phyloP scores from a whole-genome alignment of 345 rosid species.

The Zanthoxylum bungeanum region DNA sequence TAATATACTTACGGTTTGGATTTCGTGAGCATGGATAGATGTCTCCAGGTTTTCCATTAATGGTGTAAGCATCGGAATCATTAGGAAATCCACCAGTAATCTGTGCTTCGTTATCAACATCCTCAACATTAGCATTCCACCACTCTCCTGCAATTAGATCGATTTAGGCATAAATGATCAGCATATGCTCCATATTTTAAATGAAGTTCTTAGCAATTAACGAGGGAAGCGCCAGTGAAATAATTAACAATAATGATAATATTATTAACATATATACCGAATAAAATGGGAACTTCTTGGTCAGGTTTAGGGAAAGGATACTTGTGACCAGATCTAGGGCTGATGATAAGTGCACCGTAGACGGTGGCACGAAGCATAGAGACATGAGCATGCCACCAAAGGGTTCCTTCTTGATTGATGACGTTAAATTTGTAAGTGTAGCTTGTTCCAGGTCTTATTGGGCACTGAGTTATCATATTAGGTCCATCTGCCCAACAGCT shows the following conservation, averaged over 20 bases:
- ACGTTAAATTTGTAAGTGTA: conserved; percentile 66
- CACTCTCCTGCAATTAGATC: conserved; percentile 59
- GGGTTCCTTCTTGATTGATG: conserved; percentile 75
- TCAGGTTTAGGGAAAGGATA: conserved; percentile 85
- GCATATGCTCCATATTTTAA: no score
- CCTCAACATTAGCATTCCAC: conserved; percentile 80
- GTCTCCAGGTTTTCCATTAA: conserved; percentile 84
- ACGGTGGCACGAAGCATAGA: conserved; percentile 79
- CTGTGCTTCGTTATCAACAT: conserved; percentile 44
- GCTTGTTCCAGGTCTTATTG: conserved; percentile 58
- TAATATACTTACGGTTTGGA: conserved; percentile 35
- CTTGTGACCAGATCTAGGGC: conserved; percentile 53
- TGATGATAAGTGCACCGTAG: conserved; percentile 77
- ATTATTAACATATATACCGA: conserved; percentile 39
- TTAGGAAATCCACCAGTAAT: conserved; percentile 62
- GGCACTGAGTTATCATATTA: conserved; percentile 70
- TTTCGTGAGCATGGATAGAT: conserved; percentile 69
- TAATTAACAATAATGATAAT: background rate
- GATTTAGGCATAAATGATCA: background rate
- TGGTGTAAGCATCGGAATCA: conserved; percentile 73
- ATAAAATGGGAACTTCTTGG: conserved; percentile 65
- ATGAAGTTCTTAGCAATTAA: no score
- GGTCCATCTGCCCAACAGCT: conserved; percentile 94
- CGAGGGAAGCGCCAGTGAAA: no score
- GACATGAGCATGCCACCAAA: conserved; percentile 94